phyloP scores from a whole-genome alignment of 495 filamentous ascomycete species.

The Neurospora tetraspora region DNA sequence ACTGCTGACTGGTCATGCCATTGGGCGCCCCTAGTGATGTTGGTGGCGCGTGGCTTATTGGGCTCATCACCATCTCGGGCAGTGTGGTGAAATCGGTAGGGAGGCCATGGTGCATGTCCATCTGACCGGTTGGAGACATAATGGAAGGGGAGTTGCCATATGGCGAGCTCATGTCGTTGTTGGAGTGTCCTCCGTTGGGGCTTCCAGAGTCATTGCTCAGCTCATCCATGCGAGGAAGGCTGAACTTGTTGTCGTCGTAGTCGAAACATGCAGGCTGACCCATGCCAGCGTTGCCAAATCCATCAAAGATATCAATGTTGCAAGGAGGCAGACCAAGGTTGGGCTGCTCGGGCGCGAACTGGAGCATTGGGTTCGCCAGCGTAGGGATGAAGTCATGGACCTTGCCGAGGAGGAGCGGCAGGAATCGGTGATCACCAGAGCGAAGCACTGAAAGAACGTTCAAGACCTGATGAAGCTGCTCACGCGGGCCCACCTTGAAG shows the following conservation, averaged over 20 bases:
- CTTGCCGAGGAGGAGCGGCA: constrained; percentile 61
- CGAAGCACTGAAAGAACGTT: constrained; percentile 57
- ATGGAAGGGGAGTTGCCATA: constrained; percentile 34
- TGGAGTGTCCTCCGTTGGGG: constrained; percentile 21
- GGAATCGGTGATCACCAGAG: constrained; percentile 58
- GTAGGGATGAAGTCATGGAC: constrained; percentile 55
- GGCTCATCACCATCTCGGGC: constrained; percentile 38
- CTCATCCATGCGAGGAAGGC: constrained; percentile 31
- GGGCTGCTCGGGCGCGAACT: constrained; percentile 38
- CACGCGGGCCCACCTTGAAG: constrained; percentile 56
- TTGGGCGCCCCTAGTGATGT: constrained; percentile 19
- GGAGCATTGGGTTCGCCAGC: constrained; percentile 45
- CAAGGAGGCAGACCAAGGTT: constrained; percentile 4
- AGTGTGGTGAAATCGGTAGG: constrained; percentile 30
- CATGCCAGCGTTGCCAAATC: constrained; percentile 44
- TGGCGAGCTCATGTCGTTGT: constrained; percentile 34
- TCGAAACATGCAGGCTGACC: constrained; percentile 28
- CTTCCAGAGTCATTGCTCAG: constrained; percentile 29
- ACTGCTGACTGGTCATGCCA: constrained; percentile 25
- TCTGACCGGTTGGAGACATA: constrained; percentile 29
- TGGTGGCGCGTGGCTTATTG: constrained; percentile 28
- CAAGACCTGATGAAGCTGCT: constrained; percentile 61
- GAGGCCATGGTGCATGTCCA: constrained; percentile 25
- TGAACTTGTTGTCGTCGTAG: constrained; percentile 26
- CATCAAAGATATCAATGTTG: constrained; percentile 48